Percentiles rank a stretch among this genome's conserved stretches.
Conservation (phyloP, 352 stramenopile species). For the Globisporangium rhizosaccharum region DNA sequence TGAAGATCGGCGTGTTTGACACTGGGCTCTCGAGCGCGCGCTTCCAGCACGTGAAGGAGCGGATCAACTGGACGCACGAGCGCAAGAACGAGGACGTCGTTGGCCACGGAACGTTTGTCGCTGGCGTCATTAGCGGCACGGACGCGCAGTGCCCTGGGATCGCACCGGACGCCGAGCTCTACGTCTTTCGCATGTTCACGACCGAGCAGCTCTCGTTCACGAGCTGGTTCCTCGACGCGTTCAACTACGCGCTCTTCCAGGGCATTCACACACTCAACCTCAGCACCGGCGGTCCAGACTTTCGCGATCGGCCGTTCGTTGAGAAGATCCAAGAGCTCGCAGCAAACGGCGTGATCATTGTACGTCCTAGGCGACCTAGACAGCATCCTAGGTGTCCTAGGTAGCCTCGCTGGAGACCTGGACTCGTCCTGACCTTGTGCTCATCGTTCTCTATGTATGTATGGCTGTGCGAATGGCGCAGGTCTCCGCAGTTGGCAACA, state of each 20-base stretch:
- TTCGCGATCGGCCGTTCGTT: conserved; percentile 83
- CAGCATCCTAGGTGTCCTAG: too few relatives aligned
- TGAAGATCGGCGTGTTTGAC: conserved; percentile 86
- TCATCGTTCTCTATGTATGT: too few relatives aligned
- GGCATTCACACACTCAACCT: conserved; percentile 82
- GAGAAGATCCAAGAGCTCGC: conserved; percentile 83
- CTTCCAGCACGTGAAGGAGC: conserved; percentile 61
- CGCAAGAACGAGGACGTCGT: conserved; percentile 63
- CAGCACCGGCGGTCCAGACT: conserved; percentile 80
- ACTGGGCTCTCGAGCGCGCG: conserved; percentile 58
- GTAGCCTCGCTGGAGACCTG: too few relatives aligned
- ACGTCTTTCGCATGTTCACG: conserved; percentile 85
- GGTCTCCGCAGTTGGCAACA: conserved; percentile 82
- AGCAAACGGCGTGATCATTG: conserved; percentile 74
- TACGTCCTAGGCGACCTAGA: conserved; percentile 12
- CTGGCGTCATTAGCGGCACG: conserved; percentile 57
- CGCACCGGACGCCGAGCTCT: conserved; percentile 69
- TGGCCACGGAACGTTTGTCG: conserved; percentile 85
- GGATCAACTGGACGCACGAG: conserved; percentile 87
- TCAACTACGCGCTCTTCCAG: conserved; percentile 85
- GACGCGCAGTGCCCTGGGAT: conserved; percentile 66
- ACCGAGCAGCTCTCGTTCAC: conserved; percentile 84
- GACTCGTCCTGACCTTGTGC: too few relatives aligned
- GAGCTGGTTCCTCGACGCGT: conserved; percentile 88
- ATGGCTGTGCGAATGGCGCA: neutral